These are phyloP conservation scores for Cyberlindnera meyerae DNA, from an alignment of 805 yeast genomes.

Conservation along the genomic window DNA sequence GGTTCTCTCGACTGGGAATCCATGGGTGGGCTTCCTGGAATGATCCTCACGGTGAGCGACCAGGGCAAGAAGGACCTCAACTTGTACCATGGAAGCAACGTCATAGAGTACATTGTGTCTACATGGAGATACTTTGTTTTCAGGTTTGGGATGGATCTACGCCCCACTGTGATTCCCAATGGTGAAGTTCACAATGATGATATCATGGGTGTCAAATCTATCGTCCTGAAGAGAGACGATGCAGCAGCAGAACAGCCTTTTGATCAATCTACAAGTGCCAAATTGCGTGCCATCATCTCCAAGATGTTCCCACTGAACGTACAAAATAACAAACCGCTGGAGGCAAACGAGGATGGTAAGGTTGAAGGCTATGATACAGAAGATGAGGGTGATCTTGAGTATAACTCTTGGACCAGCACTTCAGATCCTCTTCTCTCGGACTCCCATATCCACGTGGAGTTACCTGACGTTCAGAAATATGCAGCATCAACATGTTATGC, in stretches of 20 bases:
- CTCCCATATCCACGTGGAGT: conserved; percentile 31
- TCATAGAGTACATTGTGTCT: conserved; percentile 54
- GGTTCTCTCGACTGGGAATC: conserved; percentile 75
- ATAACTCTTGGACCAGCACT: neutral
- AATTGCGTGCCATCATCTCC: conserved; percentile 30
- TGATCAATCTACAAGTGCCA: neutral
- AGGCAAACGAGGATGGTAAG: conserved; percentile 20
- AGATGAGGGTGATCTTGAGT: neutral
- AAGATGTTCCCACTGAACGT: conserved; percentile 57
- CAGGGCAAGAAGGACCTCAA: conserved; percentile 58
- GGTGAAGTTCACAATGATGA: conserved; percentile 28
- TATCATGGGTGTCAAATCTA: conserved; percentile 25
- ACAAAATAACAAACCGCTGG: conserved; percentile 31
- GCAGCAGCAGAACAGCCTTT: conserved; percentile 9
- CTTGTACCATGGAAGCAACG: conserved; percentile 47
- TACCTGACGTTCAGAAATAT: conserved; percentile 26
- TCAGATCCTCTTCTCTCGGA: conserved; percentile 34
- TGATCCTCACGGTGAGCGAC: conserved; percentile 76
- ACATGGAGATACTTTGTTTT: conserved; percentile 88
- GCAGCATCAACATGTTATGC: conserved; percentile 55
- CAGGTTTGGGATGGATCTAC: conserved; percentile 61
- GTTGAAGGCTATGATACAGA: conserved; percentile 13
- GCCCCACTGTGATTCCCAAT: conserved; percentile 25
- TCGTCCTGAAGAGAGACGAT: conserved; percentile 12
- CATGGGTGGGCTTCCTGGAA: conserved; percentile 92